These are phyloP conservation scores for Colletotrichum agaves DNA, from an alignment of 2,329 filamentous ascomycete species.

Conservation along the genomic window DNA sequence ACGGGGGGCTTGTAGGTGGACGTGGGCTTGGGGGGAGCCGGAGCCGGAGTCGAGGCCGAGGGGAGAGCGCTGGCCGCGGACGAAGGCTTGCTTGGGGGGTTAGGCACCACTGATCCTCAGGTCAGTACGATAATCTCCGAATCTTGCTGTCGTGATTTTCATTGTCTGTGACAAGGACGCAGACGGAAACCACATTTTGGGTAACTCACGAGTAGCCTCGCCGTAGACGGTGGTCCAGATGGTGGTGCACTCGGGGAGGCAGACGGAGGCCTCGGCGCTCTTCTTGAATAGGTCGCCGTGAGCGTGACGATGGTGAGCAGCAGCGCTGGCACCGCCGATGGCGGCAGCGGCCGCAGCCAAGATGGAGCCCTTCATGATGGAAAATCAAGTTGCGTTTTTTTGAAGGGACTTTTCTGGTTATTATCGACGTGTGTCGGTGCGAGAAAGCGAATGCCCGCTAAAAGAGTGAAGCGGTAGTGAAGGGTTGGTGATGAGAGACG, in stretches of 20 bases:
- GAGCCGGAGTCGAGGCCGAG: conserved; percentile 40
- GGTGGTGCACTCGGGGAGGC: conserved; percentile 74
- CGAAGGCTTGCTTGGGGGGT: conserved; percentile 45
- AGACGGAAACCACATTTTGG: neutral
- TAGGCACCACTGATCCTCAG: conserved; percentile 50
- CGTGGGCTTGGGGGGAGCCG: conserved; percentile 43
- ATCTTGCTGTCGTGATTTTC: neutral
- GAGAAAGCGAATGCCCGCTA: conserved; percentile 79
- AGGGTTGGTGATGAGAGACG: conserved; percentile 52
- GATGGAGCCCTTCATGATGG: conserved; percentile 80
- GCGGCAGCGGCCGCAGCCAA: conserved; percentile 73
- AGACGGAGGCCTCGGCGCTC: conserved; percentile 58
- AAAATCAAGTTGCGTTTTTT: conserved; percentile 46
- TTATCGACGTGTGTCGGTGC: conserved; percentile 42
- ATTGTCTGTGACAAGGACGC: neutral
- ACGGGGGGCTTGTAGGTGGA: conserved; percentile 56
- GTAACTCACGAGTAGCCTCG: conserved; percentile 69
- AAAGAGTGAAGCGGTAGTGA: conserved; percentile 85
- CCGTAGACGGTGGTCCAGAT: conserved; percentile 78
- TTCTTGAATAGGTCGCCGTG: conserved; percentile 70
- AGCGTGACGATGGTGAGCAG: conserved; percentile 69
- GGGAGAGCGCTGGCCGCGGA: conserved; percentile 38
- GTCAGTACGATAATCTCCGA: conserved; percentile 11
- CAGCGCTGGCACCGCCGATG: conserved; percentile 65
- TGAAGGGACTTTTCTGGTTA: conserved; percentile 42